Evolutionary conservation across 1,139 yeast species (phyloP).

Genomic region (Hyphopichia fennica): DNA sequence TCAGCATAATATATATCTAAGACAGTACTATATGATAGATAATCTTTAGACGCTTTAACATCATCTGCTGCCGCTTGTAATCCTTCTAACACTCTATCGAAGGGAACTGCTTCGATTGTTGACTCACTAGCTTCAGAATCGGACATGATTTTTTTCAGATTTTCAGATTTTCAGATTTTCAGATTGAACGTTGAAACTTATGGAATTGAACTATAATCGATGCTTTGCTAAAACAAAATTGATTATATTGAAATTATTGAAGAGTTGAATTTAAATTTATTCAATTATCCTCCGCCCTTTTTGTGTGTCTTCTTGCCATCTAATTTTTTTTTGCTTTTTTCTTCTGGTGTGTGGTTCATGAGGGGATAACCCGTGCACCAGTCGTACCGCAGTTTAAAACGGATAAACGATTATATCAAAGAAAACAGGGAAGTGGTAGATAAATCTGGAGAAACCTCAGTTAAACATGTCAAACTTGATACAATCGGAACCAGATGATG

Average conservation of each 20-base stretch:
- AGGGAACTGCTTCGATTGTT: conserved; percentile 22
- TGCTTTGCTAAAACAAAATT: background rate
- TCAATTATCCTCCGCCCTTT: background rate
- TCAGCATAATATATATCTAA: conserved; percentile 61
- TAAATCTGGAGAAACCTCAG: background rate
- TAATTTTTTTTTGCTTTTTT: background rate
- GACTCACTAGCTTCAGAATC: conserved; percentile 24
- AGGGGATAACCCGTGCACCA: too few relatives aligned
- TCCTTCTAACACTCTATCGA: conserved; percentile 28
- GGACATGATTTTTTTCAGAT: conserved; percentile 18
- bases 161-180: too few relatives aligned
- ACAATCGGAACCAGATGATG: conserved; percentile 15
- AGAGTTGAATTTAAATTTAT: too few relatives aligned
- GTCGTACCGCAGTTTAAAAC: too few relatives aligned
- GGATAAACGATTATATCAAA: background rate
- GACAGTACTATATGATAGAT: conserved; percentile 68
- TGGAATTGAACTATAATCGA: too few relatives aligned
- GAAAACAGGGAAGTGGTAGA: background rate
- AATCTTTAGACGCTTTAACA: conserved; percentile 52
- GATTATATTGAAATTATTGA: background rate
- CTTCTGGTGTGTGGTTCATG: too few relatives aligned
- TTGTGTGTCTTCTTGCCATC: background rate
- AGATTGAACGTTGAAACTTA: too few relatives aligned
- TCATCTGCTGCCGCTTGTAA: conserved; percentile 38
- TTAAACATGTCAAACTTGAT: conserved; percentile 9